Conservation (phyloP, 352 stramenopile species). For the Phytopythium delawarense region DNA sequence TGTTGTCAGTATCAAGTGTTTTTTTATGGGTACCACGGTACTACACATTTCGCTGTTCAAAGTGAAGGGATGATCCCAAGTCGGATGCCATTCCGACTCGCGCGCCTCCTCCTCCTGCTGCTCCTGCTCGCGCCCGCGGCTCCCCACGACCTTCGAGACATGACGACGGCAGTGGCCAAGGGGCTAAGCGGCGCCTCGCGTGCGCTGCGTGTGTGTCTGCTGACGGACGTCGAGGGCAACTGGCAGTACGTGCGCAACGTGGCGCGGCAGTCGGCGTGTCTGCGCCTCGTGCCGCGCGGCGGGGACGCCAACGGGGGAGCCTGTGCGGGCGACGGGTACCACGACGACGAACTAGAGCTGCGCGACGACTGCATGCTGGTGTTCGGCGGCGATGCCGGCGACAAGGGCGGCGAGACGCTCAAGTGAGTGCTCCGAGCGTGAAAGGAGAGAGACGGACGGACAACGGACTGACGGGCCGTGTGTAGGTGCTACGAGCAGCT, state of each 20-base stretch:
- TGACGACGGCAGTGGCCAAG: background rate
- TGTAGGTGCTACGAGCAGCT: constrained; percentile 76
- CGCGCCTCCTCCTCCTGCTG: background rate
- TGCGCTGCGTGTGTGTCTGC: constrained; percentile 49
- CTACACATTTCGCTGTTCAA: background rate
- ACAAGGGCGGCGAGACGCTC: constrained; percentile 89
- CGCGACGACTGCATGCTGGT: constrained; percentile 78
- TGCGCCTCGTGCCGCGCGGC: constrained; percentile 27
- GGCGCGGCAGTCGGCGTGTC: constrained; percentile 52
- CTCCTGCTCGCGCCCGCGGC: background rate
- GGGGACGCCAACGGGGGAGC: background rate
- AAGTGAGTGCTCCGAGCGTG: constrained; percentile 22
- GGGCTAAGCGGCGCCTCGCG: background rate
- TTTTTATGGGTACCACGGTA: background rate
- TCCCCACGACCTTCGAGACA: background rate
- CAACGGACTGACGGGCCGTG: background rate
- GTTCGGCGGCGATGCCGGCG: constrained; percentile 88
- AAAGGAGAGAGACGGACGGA: background rate
- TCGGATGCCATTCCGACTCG: background rate
- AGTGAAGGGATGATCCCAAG: background rate
- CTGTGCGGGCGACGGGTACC: constrained; percentile 7
- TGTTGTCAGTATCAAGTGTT: background rate
- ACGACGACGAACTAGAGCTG: constrained; percentile 47
- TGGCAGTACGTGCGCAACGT: constrained; percentile 74
- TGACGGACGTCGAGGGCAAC: constrained; percentile 82